Evolutionary conservation across 164 flowering plant genomes (phyloP).

Genomic region (Kingdonia uniflora): DNA sequence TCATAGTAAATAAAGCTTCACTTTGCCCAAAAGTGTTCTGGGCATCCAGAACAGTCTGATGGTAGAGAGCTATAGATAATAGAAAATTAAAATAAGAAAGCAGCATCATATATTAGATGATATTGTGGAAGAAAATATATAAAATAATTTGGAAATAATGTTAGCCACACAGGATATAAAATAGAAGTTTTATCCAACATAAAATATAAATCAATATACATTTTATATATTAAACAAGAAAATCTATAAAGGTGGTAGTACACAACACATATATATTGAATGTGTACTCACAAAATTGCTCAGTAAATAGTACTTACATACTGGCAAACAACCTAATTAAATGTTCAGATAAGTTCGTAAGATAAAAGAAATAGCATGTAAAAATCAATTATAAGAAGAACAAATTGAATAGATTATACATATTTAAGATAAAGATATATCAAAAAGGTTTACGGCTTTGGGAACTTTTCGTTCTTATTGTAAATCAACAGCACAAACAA

Average conservation of each 20-base stretch:
- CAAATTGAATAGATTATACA: too few relatives aligned
- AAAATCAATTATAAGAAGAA: too few relatives aligned
- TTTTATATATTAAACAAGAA: background rate
- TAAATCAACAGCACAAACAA: too few relatives aligned
- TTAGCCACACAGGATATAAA: conserved; percentile 1
- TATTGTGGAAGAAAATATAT: conserved; percentile 20
- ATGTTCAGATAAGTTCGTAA: too few relatives aligned
- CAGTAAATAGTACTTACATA: background rate
- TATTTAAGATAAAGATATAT: too few relatives aligned
- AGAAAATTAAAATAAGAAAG: conserved; percentile 39
- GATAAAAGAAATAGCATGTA: too few relatives aligned
- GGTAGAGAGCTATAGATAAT: conserved; percentile 84
- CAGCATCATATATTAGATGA: conserved; percentile 18
- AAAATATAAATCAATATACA: conserved; percentile 2
- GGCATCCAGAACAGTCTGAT: conserved; percentile 64
- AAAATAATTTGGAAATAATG: conserved; percentile 8
- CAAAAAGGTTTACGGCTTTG: too few relatives aligned
- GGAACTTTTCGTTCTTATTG: too few relatives aligned
- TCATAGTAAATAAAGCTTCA: conserved; percentile 76
- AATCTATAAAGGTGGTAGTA: background rate
- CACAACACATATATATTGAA: background rate
- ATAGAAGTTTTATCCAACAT: conserved; percentile 2
- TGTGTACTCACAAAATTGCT: background rate
- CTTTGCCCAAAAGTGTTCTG: conserved; percentile 68
- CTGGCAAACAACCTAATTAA: background rate